Conservation (phyloP, 805 yeast genomes). For the Wickerhamiella vanderwaltii region DNA sequence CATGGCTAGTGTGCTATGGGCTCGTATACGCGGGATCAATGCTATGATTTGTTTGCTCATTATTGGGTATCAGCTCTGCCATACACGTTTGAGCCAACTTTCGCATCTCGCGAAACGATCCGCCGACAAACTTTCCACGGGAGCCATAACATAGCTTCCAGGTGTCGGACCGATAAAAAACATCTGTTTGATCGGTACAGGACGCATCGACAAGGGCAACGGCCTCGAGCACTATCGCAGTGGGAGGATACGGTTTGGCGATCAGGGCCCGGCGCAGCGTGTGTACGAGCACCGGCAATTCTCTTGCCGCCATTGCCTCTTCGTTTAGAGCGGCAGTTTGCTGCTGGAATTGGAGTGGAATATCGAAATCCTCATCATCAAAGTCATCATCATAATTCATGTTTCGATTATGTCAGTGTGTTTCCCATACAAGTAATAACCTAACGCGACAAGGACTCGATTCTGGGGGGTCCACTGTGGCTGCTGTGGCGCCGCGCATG, state of each 20-base stretch:
- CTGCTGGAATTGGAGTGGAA: background rate
- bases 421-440: too few species aligned
- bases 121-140: background rate
- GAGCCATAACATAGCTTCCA: constrained; percentile 7
- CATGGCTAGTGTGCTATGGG: too few species aligned
- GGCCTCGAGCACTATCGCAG: constrained; percentile 1
- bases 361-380: constrained; percentile 1
- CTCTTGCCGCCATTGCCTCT: constrained; percentile 9
- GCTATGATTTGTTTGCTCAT: too few species aligned
- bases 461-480: too few species aligned
- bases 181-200: background rate
- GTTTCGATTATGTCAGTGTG: too few species aligned
- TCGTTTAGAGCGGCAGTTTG: background rate
- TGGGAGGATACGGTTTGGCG: background rate
- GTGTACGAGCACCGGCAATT: background rate
- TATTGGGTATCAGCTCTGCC: constrained; percentile 1
- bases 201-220: constrained; percentile 12
- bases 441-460: too few species aligned
- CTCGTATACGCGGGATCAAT: too few species aligned
- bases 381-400: constrained; percentile 2
- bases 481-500: too few species aligned
- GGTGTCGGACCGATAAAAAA: constrained; percentile 6
- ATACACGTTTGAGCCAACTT: constrained; percentile 5
- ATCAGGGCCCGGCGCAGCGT: constrained; percentile 9
- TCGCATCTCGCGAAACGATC: constrained; percentile 4